Conservation (phyloP, 106 monocot species). For the Acorus gramineus region DNA sequence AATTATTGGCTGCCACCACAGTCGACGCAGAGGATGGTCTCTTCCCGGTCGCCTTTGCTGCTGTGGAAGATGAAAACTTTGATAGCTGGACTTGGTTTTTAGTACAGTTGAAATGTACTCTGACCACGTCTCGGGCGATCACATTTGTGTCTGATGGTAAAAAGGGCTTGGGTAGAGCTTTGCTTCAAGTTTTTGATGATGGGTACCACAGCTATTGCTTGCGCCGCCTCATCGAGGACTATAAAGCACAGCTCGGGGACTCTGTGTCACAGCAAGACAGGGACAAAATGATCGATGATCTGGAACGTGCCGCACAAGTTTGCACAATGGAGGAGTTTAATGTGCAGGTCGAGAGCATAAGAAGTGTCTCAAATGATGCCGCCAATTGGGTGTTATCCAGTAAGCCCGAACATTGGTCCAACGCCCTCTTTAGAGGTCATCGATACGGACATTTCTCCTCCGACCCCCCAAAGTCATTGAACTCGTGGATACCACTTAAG, state of each 20-base stretch:
- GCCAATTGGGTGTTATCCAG: slow-evolving; percentile 60
- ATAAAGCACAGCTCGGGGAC: slow-evolving; percentile 48
- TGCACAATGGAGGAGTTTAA: slow-evolving; percentile 71
- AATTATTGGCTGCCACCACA: slow-evolving; percentile 55
- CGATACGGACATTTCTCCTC: slow-evolving; percentile 71
- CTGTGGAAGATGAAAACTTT: slow-evolving; percentile 42
- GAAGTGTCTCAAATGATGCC: slow-evolving; percentile 48
- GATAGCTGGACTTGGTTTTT: slow-evolving; percentile 96
- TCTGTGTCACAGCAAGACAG: slow-evolving; percentile 55
- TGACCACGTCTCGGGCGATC: slow-evolving; percentile 33
- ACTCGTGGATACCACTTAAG: slow-evolving; percentile 72
- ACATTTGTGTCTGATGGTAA: slow-evolving; percentile 72
- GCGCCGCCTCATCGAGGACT: slow-evolving; percentile 58
- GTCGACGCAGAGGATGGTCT: slow-evolving; percentile 72
- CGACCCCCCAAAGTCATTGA: slow-evolving; percentile 60
- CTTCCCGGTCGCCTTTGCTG: slow-evolving; percentile 71
- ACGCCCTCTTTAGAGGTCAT: slow-evolving; percentile 70
- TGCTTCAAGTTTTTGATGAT: slow-evolving; percentile 54
- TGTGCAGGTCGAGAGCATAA: slow-evolving; percentile 50
- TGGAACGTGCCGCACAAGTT: slow-evolving; percentile 83
- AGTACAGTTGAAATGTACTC: slow-evolving; percentile 57
- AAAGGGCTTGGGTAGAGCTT: slow-evolving; percentile 41
- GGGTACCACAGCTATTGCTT: slow-evolving; percentile 49
- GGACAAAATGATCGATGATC: slow-evolving; percentile 61
- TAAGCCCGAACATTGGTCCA: slow-evolving; percentile 84